A percentile compares a stretch with the other conserved stretches of the same genome.
phyloP scores from a whole-genome alignment of 2,329 filamentous ascomycete genomes.

The Remersonia thermophila region DNA sequence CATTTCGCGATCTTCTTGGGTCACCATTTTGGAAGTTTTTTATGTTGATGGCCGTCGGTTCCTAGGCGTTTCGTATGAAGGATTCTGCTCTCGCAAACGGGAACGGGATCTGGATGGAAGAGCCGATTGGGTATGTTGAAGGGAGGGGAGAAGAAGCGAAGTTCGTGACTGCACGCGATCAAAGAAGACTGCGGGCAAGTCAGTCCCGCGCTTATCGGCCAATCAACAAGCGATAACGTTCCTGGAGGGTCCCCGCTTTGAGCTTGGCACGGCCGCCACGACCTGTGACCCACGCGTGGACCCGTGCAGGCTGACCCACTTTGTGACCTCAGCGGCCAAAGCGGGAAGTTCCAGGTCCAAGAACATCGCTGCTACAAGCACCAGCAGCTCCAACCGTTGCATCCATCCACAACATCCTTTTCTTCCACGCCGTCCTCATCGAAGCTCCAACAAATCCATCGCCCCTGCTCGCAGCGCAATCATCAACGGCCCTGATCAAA shows the following conservation, averaged over 20 bases:
- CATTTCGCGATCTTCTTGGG: conserved; percentile 39
- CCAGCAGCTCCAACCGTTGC: no score
- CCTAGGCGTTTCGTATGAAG: no score
- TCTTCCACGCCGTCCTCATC: neutral
- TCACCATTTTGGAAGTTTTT: conserved; percentile 25
- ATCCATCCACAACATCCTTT: neutral
- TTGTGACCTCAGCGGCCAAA: neutral
- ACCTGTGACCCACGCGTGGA: no score
- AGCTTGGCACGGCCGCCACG: neutral
- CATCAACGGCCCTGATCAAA: no score
- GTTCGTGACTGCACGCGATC: no score
- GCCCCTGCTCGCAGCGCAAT: no score
- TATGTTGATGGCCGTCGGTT: neutral
- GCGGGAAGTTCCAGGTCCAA: neutral
- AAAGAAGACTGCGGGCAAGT: neutral
- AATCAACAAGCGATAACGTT: neutral
- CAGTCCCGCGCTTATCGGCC: neutral
- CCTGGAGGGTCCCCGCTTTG: neutral
- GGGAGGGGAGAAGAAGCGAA: no score
- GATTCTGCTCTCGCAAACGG: no score
- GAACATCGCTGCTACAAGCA: no score
- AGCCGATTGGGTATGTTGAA: no score
- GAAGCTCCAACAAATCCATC: no score
- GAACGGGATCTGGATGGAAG: neutral
- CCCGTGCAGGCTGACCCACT: neutral